A percentile compares a stretch with the other conserved stretches of the same genome.
phyloP scores from a whole-genome alignment of 371 early-diverging fungal species.

The Saksenaea vasiformis region DNA sequence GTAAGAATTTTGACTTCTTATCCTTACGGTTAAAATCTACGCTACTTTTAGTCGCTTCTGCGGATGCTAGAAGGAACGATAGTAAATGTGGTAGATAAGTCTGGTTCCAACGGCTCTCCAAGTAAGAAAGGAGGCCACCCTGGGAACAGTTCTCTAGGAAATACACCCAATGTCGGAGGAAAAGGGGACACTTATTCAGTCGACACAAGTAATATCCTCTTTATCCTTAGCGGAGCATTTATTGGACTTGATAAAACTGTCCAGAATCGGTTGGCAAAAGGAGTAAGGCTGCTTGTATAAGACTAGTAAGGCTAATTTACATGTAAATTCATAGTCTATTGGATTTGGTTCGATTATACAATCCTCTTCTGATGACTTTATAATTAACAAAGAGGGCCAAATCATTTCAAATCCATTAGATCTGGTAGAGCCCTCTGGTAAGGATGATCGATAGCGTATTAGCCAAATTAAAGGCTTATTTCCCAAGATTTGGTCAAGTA shows the following conservation, averaged over 20 bases:
- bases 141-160: conserved; percentile 42
- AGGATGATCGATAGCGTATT: neutral
- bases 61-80: conserved; percentile 90
- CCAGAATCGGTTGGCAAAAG: conserved; percentile 75
- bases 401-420: conserved; percentile 33
- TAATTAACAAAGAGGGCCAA: conserved; percentile 3
- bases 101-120: conserved; percentile 52
- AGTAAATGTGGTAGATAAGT: conserved; percentile 84
- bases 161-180: conserved; percentile 33
- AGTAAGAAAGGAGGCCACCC: conserved; percentile 33
- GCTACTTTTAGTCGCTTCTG: conserved; percentile 56
- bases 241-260: conserved; percentile 87
- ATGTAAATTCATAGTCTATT: conserved; percentile 51
- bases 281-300: conserved; percentile 37
- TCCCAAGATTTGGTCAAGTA: conserved; percentile 80
- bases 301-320: neutral
- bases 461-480: no score
- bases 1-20: conserved; percentile 17
- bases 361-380: conserved; percentile 16
- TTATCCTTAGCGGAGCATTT: conserved; percentile 90
- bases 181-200: conserved; percentile 85
- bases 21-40: no score
- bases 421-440: conserved; percentile 73
- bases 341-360: conserved; percentile 71
- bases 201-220: conserved; percentile 90